Evolutionary conservation across 2,329 filamentous ascomycete species (phyloP).

Genomic region (Ilyonectria destructans): DNA sequence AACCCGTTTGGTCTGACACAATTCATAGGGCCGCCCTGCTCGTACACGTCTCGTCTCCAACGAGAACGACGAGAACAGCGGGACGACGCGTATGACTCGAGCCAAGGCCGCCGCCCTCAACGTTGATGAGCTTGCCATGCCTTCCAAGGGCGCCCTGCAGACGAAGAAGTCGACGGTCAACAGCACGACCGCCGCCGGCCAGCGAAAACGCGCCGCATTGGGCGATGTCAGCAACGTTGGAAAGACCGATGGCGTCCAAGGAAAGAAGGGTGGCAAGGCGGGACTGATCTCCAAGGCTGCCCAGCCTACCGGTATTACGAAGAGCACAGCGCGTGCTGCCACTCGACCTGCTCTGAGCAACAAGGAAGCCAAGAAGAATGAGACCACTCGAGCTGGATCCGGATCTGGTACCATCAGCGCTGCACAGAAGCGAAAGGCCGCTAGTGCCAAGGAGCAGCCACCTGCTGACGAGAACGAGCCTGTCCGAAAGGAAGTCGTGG

Average conservation of each 20-base stretch:
- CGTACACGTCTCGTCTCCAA: conserved; percentile 85
- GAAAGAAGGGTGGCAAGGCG: conserved; percentile 83
- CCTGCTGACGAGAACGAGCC: conserved; percentile 78
- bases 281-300: conserved; percentile 85
- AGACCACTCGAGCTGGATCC: conserved; percentile 80
- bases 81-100: conserved; percentile 88
- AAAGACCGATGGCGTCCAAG: conserved; percentile 81
- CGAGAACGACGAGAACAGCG: conserved; percentile 94
- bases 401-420: conserved; percentile 79
- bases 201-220: conserved; percentile 85
- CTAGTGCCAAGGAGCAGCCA: conserved; percentile 71
- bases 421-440: conserved; percentile 78
- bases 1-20: conserved; percentile 32
- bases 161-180: conserved; percentile 77
- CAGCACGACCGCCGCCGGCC: conserved; percentile 63
- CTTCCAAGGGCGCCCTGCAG: conserved; percentile 76
- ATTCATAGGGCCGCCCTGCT: conserved; percentile 75
- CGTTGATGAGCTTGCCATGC: conserved; percentile 73
- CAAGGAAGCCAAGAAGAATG: conserved; percentile 80
- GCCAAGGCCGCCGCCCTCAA: conserved; percentile 88
- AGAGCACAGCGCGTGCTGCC: conserved; percentile 71
- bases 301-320: conserved; percentile 87
- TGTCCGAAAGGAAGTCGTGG: conserved; percentile 72
- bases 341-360: conserved; percentile 75
- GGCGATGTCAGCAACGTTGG: conserved; percentile 96